Evolutionary conservation across 2,329 filamentous ascomycete species (phyloP), one percentile per base, ranked within the genome.

Genomic region (Cladosporium cucumerinum): DNA sequence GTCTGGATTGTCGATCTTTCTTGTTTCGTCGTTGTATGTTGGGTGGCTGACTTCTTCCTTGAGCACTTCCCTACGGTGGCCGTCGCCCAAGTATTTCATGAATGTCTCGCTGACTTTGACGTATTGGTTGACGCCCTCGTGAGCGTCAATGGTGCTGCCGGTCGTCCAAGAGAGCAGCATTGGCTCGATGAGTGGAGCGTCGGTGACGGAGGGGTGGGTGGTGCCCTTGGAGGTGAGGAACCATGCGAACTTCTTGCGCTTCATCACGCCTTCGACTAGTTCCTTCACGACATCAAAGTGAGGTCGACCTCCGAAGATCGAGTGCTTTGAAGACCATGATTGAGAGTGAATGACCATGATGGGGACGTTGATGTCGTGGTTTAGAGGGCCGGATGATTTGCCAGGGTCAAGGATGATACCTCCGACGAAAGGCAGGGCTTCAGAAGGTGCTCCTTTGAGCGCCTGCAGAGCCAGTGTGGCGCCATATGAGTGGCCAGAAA

Each of bases 321-420:
- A 83, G 65, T 78, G 75, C n/a, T 79, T 78, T 36, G 80, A 80
- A 36, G 85, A 88, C 87, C 88, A 90, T 8, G 86, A 85, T 66
- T 86, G 82, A 57, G 86, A 89, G 76, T 90, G 85, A 46, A 89
- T 78, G 30, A 90, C 78, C 55, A 89, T 75, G 2, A 87, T 73
- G 1, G 88, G 87, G 1, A 87, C 84, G 32, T 79, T 71, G 66
- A 89, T 80, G 48, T 87, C 80, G 65, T 79, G 73, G 75, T 89
- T 89, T 12, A 90, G 78, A 0, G 80, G 84, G 0, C 88, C 88
- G 67, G 84, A 87, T 1, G 78, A 77, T 74, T 90, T 90, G 61
- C 88, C 88, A 0, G 88, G 87, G 72, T 90, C 88, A 32, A 90
- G 80, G 58, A 86, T 81, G 66, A 90, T 83, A 23, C 81, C 87